Percentiles rank a stretch among this genome's conserved stretches.
These are phyloP conservation scores for Lactarius psammicola DNA, from an alignment of 768 basidiomycete genomes.

Conservation along the genomic window DNA sequence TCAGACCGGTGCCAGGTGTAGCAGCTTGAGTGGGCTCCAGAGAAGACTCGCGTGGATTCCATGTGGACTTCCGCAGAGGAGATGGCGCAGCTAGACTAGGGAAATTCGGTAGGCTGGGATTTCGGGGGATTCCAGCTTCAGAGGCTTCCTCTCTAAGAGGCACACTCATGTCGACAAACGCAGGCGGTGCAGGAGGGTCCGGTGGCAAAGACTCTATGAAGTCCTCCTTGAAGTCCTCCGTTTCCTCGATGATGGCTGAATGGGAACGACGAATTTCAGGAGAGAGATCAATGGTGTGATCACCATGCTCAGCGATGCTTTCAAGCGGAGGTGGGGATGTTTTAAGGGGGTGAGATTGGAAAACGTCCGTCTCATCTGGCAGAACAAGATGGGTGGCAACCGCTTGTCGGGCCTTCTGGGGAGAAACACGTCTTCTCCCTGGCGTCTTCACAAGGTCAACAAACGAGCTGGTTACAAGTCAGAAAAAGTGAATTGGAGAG, in stretches of 20 bases:
- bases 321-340: conserved; percentile 4
- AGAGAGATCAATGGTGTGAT: neutral
- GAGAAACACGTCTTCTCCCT: conserved; percentile 61
- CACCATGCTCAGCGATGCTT: neutral
- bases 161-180: conserved; percentile 25
- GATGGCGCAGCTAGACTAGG: conserved; percentile 67
- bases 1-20: conserved; percentile 36
- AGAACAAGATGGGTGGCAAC: conserved; percentile 44
- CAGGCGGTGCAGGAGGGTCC: conserved; percentile 13
- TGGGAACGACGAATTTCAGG: neutral
- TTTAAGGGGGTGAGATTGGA: conserved; percentile 15
- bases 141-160: conserved; percentile 32
- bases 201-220: neutral
- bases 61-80: conserved; percentile 67
- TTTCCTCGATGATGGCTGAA: conserved; percentile 17
- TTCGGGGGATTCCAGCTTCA: conserved; percentile 36
- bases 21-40: conserved; percentile 33
- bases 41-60: conserved; percentile 47
- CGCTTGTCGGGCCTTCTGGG: conserved; percentile 50
- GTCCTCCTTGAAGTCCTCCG: conserved; percentile 14
- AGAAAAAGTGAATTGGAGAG: neutral
- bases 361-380: conserved; percentile 58
- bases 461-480: conserved; percentile 48
- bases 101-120: conserved; percentile 46
- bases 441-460: conserved; percentile 85